phyloP scores from a whole-genome alignment of 2,329 filamentous ascomycete species.

The Ophiostoma triangulosporum region DNA sequence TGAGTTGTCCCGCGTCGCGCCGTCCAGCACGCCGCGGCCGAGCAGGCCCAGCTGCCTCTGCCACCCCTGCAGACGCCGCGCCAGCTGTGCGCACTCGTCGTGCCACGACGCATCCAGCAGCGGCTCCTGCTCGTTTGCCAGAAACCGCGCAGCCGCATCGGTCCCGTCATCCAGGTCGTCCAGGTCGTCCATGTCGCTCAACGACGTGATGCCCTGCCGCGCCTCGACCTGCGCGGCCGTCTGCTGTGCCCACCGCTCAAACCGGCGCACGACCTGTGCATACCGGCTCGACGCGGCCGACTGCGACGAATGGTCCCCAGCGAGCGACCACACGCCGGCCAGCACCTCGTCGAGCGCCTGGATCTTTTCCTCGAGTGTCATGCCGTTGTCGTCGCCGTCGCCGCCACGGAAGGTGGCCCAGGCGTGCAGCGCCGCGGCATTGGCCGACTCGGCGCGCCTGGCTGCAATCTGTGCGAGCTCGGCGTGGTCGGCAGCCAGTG shows the following conservation, averaged over 20 bases:
- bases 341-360: slow-evolving; percentile 44
- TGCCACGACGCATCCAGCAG: slow-evolving; percentile 44
- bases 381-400: slow-evolving; percentile 15
- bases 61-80: slow-evolving; percentile 35
- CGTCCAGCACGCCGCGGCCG: neutral
- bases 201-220: slow-evolving; percentile 16
- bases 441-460: slow-evolving; percentile 34
- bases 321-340: slow-evolving; percentile 41
- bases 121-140: slow-evolving; percentile 22
- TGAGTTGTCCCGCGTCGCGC: too few relatives aligned
- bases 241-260: slow-evolving; percentile 44
- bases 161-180: slow-evolving; percentile 10
- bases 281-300: slow-evolving; percentile 26
- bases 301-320: neutral
- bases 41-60: slow-evolving; percentile 9
- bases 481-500: slow-evolving; percentile 22
- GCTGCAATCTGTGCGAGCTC: slow-evolving; percentile 24
- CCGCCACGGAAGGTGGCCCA: slow-evolving; percentile 29
- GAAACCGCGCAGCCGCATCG: slow-evolving; percentile 14
- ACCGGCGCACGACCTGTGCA: slow-evolving; percentile 37
- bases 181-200: slow-evolving; percentile 5
- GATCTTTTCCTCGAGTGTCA: slow-evolving; percentile 35
- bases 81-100: slow-evolving; percentile 39
- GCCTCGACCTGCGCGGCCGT: slow-evolving; percentile 34
- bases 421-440: slow-evolving; percentile 35